A percentile compares a stretch with the other conserved stretches of the same genome.
Evolutionary conservation across 2,329 filamentous ascomycete species (phyloP).

Genomic region (Fusarium sp.): DNA sequence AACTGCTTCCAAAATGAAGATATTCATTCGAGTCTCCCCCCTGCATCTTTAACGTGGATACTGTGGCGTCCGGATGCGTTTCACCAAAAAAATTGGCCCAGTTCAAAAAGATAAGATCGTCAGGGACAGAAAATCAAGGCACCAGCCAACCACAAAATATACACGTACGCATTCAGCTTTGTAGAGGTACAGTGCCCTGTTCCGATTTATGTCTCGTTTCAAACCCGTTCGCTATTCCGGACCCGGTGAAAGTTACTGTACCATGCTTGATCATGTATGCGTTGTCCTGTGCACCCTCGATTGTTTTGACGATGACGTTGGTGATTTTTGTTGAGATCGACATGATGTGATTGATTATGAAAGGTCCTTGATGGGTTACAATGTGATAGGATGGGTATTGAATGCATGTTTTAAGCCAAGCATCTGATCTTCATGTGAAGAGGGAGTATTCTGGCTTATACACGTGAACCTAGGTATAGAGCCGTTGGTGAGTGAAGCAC

Average conservation of each 20-base stretch:
- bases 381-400: background rate
- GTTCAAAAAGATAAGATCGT: conserved; percentile 38
- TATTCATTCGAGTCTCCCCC: conserved; percentile 19
- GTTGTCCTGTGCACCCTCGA: conserved; percentile 4
- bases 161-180: conserved; percentile 15
- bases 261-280: conserved; percentile 2
- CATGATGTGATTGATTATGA: background rate
- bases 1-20: conserved; percentile 18
- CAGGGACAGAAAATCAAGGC: conserved; percentile 44
- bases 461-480: background rate
- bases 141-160: conserved; percentile 1
- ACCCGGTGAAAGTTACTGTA: background rate
- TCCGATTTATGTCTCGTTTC: conserved; percentile 5
- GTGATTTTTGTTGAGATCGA: conserved; percentile 8
- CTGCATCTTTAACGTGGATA: conserved; percentile 45
- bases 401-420: background rate
- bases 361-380: background rate
- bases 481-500: background rate
- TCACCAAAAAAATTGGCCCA: conserved; percentile 25
- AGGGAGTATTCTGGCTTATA: background rate
- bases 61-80: conserved; percentile 45
- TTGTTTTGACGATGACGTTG: conserved; percentile 16
- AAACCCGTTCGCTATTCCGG: conserved; percentile 10
- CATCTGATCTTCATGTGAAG: conserved; percentile 7
- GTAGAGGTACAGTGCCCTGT: conserved; percentile 7